Evolutionary conservation across 1,284 basidiomycete species (phyloP).

Genomic region (Ganoderma resinaceum): DNA sequence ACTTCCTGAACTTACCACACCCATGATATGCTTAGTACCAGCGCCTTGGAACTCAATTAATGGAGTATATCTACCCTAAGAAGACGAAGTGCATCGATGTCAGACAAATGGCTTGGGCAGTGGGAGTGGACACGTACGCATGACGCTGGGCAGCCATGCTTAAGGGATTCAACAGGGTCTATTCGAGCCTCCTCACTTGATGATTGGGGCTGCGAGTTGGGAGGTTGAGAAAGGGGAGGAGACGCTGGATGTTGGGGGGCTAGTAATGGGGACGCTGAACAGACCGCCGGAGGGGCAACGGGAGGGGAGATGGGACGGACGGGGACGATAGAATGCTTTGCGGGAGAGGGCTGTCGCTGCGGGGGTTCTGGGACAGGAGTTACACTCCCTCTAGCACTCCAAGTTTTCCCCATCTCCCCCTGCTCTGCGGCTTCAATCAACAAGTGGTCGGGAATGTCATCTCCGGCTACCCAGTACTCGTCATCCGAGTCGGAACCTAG

Average conservation of each 20-base stretch:
- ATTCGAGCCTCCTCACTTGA: background rate
- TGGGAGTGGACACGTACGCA: constrained; percentile 1
- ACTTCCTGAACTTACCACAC: constrained; percentile 27
- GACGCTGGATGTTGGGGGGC: background rate
- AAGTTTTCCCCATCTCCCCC: background rate
- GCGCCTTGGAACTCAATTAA: constrained; percentile 20
- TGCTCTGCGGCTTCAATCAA: constrained; percentile 7
- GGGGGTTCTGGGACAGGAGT: background rate
- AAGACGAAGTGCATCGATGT: background rate
- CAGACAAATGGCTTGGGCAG: background rate
- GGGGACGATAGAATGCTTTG: background rate
- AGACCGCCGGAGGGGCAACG: background rate
- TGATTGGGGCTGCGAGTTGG: background rate
- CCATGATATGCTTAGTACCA: constrained; percentile 32
- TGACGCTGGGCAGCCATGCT: background rate
- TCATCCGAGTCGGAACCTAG: constrained; percentile 16
- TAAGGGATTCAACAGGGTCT: constrained; percentile 7
- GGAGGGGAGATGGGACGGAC: background rate
- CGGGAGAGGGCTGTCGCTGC: background rate
- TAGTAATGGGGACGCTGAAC: background rate
- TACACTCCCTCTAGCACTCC: background rate
- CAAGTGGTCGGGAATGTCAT: constrained; percentile 17
- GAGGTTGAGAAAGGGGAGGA: background rate
- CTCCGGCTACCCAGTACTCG: constrained; percentile 19
- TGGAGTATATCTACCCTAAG: constrained; percentile 28